Base-by-base conservation (phyloP, 352 stramenopile species). In the Phytophthora pisi region DNA sequence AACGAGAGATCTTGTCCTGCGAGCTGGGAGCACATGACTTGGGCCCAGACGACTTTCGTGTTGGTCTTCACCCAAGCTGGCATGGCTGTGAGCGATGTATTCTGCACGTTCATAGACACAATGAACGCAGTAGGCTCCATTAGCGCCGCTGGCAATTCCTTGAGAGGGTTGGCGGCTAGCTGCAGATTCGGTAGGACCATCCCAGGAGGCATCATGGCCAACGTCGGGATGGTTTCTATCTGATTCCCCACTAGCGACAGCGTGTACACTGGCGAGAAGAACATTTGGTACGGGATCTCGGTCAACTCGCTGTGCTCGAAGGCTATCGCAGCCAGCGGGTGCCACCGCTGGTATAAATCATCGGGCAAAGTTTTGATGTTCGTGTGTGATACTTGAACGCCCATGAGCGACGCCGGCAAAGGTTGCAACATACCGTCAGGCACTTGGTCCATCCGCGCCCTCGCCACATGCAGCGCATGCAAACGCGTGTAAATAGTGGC, bases 131-230 rank as follows among this genome's bases (percentile, higher is more conserved):
- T 50, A 0, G 60, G 40, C 2, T 28, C 24, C 60, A 62, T 65
- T 5, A 73, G 40, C 13, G 49, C 6, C 24, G 60, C 54, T 16
- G 60, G 66, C 3, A 68, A 45, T 11, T 73, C 60, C 23, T n/a
- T 28, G 13, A 65, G 49, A 9, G 66, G 66, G 26, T 73, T 69
- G 7, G 53, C n/a, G 8, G 43, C 54, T 15, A 73, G 36, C 9
- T 10, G 13, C 4, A 73, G 61, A 9, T 66, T n/a, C 9, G 50
- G 49, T 7, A 73, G 55, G 10, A 73, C 58, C 60, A 62, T 66
- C 5, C 66, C 53, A 0, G 66, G 54, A 20, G 61, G 66, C 60
- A 69, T 61, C 66, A 73, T 69, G 23, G 47, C 66, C 10, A 73
- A 26, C 11, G 60, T 66, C 9, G 60, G 60, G 5, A 69, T 7